Evolutionary conservation across 768 basidiomycete species (phyloP), one percentile per base, ranked within the genome.

Genomic region (Amylocystis lapponica): DNA sequence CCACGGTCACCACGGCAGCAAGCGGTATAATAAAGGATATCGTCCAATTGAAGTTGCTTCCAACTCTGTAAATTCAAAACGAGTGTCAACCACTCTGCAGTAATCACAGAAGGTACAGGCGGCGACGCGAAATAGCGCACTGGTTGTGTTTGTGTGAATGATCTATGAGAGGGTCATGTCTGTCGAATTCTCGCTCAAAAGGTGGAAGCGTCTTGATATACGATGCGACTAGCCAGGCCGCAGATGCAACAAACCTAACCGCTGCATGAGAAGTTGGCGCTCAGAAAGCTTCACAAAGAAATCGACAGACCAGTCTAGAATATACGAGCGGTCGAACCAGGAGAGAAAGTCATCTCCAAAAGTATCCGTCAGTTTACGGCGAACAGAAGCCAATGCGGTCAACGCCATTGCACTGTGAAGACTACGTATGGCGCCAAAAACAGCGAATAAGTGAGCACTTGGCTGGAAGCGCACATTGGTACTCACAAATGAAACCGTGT

Each of bases 111-210:
- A 25, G 5, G 9, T 11, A 7, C 3, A 31, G 14, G 19, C 11
- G 16, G 6, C 17, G 23, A 25, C n/a, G 22, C 4, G 6, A 3
- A 11, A 19, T 13, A 3, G 30, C 54, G 5, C 50, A 79, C 79
- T 76, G 76, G 48, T 74, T 71, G 35, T 66, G 57, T 34, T 59
- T 62, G 49, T 79, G 72, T 11, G 70, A 69, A 52, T 77, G 69
- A 41, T 62, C 69, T 33, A 85, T 83, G 13, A 71, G 58, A 9
- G 70, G 65, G 50, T 85, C 81, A 31, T 74, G 55, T 3, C 57
- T 47, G 39, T 63, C 62, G 50, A 81, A 78, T 1, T 69, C 66
- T 13, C 80, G 67, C 52, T 78, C 65, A 51, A 67, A 79, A 10
- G 62, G 58, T 1, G 60, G 60, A 4, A 66, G 55, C 14, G 49